A percentile compares a stretch with the other conserved stretches of the same genome.
Conservation (phyloP, 2,329 filamentous ascomycete genomes). For the Microsporum audouinii region DNA sequence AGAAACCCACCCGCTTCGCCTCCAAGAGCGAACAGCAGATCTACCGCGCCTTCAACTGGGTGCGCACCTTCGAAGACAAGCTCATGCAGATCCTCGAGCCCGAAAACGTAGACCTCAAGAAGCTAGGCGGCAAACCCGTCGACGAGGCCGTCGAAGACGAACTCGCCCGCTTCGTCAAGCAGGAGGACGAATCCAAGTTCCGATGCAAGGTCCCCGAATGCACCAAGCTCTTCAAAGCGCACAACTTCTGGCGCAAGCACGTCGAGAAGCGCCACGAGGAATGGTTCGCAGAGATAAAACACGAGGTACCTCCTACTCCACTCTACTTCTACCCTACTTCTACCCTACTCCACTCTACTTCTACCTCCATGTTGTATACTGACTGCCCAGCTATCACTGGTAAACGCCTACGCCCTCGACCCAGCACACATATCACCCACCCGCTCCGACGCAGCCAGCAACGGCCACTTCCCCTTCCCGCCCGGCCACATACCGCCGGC, state of each 20-base stretch:
- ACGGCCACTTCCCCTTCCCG: slow-evolving; percentile 80
- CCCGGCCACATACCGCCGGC: slow-evolving; percentile 63
- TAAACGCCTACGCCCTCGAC: slow-evolving; percentile 90
- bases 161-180: slow-evolving; percentile 76
- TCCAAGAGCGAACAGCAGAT: slow-evolving; percentile 83
- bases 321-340: neutral
- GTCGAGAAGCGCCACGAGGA: slow-evolving; percentile 90
- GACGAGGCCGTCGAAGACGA: slow-evolving; percentile 85
- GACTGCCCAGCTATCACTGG: slow-evolving; percentile 58
- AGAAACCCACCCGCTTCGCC: slow-evolving; percentile 59
- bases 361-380: neutral
- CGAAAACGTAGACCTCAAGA: slow-evolving; percentile 72
- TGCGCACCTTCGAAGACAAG: slow-evolving; percentile 97
- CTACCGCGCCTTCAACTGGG: slow-evolving; percentile 94
- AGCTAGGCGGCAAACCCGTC: slow-evolving; percentile 75
- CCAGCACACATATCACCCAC: slow-evolving; percentile 90
- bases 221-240: slow-evolving; percentile 92
- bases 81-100: slow-evolving; percentile 85
- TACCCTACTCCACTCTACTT: neutral
- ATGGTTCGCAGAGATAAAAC: slow-evolving; percentile 68
- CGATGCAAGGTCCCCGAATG: slow-evolving; percentile 94
- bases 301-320: slow-evolving; percentile 54
- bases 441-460: slow-evolving; percentile 84
- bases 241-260: slow-evolving; percentile 96
- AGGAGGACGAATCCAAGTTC: slow-evolving; percentile 95